Base-by-base conservation (phyloP, 495 filamentous ascomycete species). In the Penicillium robsamsonii region DNA sequence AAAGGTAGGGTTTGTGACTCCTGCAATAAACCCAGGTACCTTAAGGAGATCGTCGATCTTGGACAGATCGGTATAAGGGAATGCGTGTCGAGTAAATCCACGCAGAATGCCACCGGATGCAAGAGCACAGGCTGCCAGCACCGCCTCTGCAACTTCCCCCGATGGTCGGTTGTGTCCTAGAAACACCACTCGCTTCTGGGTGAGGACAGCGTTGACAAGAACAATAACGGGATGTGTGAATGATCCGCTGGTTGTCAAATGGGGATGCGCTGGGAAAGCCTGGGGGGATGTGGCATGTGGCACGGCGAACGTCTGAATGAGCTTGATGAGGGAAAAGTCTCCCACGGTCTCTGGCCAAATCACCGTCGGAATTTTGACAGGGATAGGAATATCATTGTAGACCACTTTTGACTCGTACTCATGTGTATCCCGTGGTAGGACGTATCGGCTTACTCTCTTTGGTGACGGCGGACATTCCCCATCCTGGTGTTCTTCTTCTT, bases 31-130 rank as follows among this genome's bases (percentile, higher is more conserved):
- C 8, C 94, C 94, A 18, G 95, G 92, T 1, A 99, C 95, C 58
- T 91, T 89, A 30, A 97, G 79, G 6, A 99, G 82, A 67, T 97
- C 94, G 61, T 99, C 94, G 46, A 99, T 91, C 70, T 99, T 99
- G 42, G 91, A 96, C 20, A 99, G 80, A 70, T 99, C 94, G 7
- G 94, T 99, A 68, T 99, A 99, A 6, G 94, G 94, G 67, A 99
- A 99, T 13, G 95, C 95, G 75, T 96, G 90, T n/a, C 94, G 84
- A 18, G 92, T 96, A 72, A 97, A 97, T 22, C 95, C 94, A 41
- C 91, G 78, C 17, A 99, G 77, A n/a, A 96, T 79, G 22, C 95
- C 94, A n/a, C 94, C 95, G 24, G 91, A 96, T 20, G 89, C 92
- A 30, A 99, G 81, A 5, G 94, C 90, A 70, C 93, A 97, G 1